Evolutionary conservation across 805 yeast genomes (phyloP).

Genomic region (Soucietia sequanensis): DNA sequence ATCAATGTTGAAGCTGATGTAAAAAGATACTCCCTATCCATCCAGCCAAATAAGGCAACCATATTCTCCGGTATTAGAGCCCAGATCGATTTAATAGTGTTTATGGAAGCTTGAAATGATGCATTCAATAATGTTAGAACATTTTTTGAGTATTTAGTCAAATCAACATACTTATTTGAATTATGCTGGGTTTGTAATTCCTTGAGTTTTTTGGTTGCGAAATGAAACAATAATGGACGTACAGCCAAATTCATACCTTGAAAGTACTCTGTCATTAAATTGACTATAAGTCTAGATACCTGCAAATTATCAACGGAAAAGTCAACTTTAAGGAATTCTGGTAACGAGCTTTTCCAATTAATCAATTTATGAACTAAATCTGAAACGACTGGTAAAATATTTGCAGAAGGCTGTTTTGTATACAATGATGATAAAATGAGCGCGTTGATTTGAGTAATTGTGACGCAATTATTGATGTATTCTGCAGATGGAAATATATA

Average conservation of each 20-base stretch:
- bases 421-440: slow-evolving; percentile 66
- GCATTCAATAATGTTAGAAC: slow-evolving; percentile 70
- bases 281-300: slow-evolving; percentile 65
- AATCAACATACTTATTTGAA: slow-evolving; percentile 55
- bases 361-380: slow-evolving; percentile 65
- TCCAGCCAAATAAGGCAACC: slow-evolving; percentile 85
- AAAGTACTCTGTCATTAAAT: slow-evolving; percentile 78
- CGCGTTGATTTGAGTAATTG: slow-evolving; percentile 76
- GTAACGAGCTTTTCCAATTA: slow-evolving; percentile 66
- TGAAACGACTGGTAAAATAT: slow-evolving; percentile 71
- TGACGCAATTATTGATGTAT: slow-evolving; percentile 71
- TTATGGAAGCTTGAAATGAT: slow-evolving; percentile 77
- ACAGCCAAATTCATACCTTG: slow-evolving; percentile 81
- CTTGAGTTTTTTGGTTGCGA: slow-evolving; percentile 65
- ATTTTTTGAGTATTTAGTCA: slow-evolving; percentile 65
- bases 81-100: slow-evolving; percentile 73
- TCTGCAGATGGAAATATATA: slow-evolving; percentile 80
- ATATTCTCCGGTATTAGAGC: slow-evolving; percentile 70
- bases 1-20: slow-evolving; percentile 74
- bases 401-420: slow-evolving; percentile 73
- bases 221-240: slow-evolving; percentile 72
- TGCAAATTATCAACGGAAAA: slow-evolving; percentile 52
- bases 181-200: slow-evolving; percentile 39
- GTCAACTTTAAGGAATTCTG: slow-evolving; percentile 64
- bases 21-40: slow-evolving; percentile 81